These are phyloP conservation scores for Clavaria fumosa DNA, from an alignment of 768 basidiomycete genomes.

Conservation along the genomic window DNA sequence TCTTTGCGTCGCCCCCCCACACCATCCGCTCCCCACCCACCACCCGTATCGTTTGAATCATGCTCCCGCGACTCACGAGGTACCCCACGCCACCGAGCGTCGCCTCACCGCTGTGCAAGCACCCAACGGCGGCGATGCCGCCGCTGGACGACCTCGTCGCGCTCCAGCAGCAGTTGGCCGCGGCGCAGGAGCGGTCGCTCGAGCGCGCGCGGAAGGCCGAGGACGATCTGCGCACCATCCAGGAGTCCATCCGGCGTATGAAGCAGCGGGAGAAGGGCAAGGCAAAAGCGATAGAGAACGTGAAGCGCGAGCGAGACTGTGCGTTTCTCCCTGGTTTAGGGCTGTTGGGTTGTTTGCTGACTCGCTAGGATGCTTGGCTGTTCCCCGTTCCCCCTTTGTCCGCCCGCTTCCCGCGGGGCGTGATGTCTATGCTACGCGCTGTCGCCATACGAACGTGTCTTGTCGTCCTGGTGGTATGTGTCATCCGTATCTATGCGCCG, in stretches of 20 bases:
- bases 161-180: constrained; percentile 45
- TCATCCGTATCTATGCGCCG: too few species aligned
- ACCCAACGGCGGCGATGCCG: constrained; percentile 49
- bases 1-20: too few species aligned
- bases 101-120: constrained; percentile 48
- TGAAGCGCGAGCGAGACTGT: constrained; percentile 66
- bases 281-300: constrained; percentile 50
- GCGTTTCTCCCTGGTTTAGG: constrained; percentile 34
- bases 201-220: constrained; percentile 61
- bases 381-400: too few species aligned
- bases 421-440: too few species aligned
- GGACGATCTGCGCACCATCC: constrained; percentile 57
- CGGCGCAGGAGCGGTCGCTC: constrained; percentile 35
- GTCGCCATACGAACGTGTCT: too few species aligned
- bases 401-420: too few species aligned
- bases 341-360: too few species aligned
- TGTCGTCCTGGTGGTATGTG: too few species aligned
- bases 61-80: too few species aligned
- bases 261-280: constrained; percentile 68
- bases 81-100: constrained; percentile 29
- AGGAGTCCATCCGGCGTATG: constrained; percentile 62
- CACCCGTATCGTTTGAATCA: too few species aligned
- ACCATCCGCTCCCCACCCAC: too few species aligned
- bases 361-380: too few species aligned
- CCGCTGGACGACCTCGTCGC: constrained; percentile 55